phyloP scores from a whole-genome alignment of 2,329 filamentous ascomycete genomes.

The Verticillium tricorpus region DNA sequence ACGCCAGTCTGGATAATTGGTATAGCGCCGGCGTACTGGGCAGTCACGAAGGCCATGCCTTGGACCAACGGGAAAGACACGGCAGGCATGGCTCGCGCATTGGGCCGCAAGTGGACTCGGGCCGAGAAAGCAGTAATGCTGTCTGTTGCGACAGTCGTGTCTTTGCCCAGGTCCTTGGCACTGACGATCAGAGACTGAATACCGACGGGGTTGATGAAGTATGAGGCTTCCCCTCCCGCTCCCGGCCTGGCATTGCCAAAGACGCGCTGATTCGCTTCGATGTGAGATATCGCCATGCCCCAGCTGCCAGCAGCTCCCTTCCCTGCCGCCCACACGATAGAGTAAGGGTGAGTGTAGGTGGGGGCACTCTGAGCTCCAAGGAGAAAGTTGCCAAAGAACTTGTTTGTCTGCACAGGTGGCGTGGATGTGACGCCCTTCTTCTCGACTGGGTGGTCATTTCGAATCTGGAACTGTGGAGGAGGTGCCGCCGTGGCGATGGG shows the following conservation, averaged over 20 bases:
- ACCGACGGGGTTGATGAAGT: constrained; percentile 76
- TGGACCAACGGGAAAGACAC: constrained; percentile 82
- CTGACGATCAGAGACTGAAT: constrained; percentile 80
- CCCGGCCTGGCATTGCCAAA: constrained; percentile 53
- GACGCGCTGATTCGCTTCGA: constrained; percentile 61
- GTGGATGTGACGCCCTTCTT: constrained; percentile 43
- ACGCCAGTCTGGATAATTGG: constrained; percentile 72
- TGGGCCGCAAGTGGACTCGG: constrained; percentile 62
- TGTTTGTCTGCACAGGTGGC: constrained; percentile 66
- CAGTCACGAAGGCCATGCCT: constrained; percentile 85
- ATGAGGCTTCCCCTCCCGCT: constrained; percentile 57
- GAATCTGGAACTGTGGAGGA: constrained; percentile 39
- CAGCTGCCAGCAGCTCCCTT: constrained; percentile 60
- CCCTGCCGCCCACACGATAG: constrained; percentile 63
- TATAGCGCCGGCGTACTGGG: constrained; percentile 62
- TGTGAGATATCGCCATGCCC: constrained; percentile 74
- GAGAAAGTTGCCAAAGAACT: constrained; percentile 79
- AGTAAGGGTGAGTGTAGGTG: constrained; percentile 73
- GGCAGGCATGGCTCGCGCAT: constrained; percentile 46
- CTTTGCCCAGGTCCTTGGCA: constrained; percentile 63
- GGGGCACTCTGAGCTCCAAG: constrained; percentile 66
- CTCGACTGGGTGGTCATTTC: constrained; percentile 54
- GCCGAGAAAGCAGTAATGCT: constrained; percentile 53
- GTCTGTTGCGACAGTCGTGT: constrained; percentile 52
- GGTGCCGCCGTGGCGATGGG: constrained; percentile 51